Base-by-base conservation (phyloP, 2,329 filamentous ascomycete genomes). In the Dothidotthia symphoricarpi region DNA sequence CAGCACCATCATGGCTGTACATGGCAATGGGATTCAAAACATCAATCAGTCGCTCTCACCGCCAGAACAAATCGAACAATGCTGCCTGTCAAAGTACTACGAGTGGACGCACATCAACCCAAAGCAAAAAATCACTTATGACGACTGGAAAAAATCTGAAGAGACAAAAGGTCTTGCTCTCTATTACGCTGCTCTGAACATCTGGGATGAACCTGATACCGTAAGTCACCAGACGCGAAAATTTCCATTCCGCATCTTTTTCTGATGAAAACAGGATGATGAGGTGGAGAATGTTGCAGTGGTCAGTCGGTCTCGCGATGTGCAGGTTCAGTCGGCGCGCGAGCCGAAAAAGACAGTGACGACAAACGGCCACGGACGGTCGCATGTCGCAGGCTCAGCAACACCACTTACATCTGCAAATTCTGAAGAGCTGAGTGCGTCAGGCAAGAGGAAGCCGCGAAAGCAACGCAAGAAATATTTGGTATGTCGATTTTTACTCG, bases 391-490 rank as follows among this genome's bases (percentile, higher is more conserved):
- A 31, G 50, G 37, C 17, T 43, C 56, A 31, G 41, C 49, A 44
- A 49, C 40, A 31, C 39, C 56, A 16, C 34, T 43, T 24, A 28
- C 47, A 28, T 31, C 34, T 7, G 32, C 49, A n/a, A 55, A 48
- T 22, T 31, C 41, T n/a, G 54, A 54, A 28, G 53, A 58, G 25
- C 17, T 47, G 14, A 49, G 41, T 43, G 39, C 39, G 5, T 53
- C 58, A 15, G 43, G 47, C n/a, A 63, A 63, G 36, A 59, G 55
- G 36, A 59, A 52, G 42, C 19, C 19, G 19, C 49, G 55, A 19
- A 60, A 54, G 29, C 44, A 51, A 25, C 49, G 49, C 24, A 63
- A 62, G 46, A 55, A 57, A 47, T 55, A 52, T 45, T 40, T 57
- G 30, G 60, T 61, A 50, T 32, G 49, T 40, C 31, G 15, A 33